These are phyloP conservation scores for Saccharomyces hybrid DNA, from an alignment of 1,139 yeast species.

Conservation along the genomic window DNA sequence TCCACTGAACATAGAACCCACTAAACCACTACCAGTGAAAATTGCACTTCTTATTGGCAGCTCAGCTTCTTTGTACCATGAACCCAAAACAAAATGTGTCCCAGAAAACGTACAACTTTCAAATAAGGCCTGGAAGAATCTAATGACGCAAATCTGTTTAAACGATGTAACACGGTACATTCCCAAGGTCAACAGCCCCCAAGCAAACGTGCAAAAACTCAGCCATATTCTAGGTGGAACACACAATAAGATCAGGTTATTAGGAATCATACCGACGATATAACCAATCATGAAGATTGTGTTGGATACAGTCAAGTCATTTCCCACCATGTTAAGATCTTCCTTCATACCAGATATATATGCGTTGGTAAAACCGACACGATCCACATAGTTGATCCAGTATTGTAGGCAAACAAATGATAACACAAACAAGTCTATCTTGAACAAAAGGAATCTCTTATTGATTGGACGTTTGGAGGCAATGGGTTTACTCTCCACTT, in stretches of 20 bases:
- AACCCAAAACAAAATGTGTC: constrained; percentile 45
- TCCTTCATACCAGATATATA: constrained; percentile 58
- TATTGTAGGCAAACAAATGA: constrained; percentile 49
- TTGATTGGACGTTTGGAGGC: constrained; percentile 12
- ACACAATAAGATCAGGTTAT: constrained; percentile 43
- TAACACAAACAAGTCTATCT: constrained; percentile 49
- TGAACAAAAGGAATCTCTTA: constrained; percentile 40
- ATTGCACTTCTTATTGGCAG: constrained; percentile 44
- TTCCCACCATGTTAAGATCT: constrained; percentile 44
- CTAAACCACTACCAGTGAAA: constrained; percentile 46
- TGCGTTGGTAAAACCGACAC: constrained; percentile 43
- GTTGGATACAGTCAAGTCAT: constrained; percentile 43
- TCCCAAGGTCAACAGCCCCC: constrained; percentile 51
- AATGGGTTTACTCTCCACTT: background rate
- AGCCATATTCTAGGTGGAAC: constrained; percentile 51
- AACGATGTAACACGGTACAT: constrained; percentile 41
- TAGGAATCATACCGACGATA: constrained; percentile 51
- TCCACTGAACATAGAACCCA: constrained; percentile 50
- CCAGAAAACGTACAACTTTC: constrained; percentile 52
- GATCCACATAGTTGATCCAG: constrained; percentile 47
- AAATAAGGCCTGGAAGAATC: constrained; percentile 50
- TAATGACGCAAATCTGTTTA: constrained; percentile 42
- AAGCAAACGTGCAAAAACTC: constrained; percentile 45
- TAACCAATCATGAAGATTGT: constrained; percentile 57
- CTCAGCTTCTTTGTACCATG: constrained; percentile 47